Evolutionary conservation across 1,284 basidiomycete species (phyloP), one percentile per base, ranked within the genome.

Genomic region (Ustilago loliicola): DNA sequence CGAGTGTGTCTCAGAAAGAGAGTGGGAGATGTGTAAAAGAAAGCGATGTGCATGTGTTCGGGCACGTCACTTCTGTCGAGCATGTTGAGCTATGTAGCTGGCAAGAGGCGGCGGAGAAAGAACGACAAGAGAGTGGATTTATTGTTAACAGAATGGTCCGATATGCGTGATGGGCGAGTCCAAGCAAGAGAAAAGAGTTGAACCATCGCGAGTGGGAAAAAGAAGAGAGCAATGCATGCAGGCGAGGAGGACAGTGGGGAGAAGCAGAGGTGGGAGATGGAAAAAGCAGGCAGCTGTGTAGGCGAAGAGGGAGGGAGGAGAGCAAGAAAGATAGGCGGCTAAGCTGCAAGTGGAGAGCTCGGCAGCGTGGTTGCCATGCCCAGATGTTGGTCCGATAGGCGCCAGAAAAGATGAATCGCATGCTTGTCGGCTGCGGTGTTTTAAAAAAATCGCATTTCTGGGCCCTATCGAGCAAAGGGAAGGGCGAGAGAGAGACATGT

Each of bases 351-450:
- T 38, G 53, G 25, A 42, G 54, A 57, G 61, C 47, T 57, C 54
- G 54, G 54, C 61, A 51, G 54, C 48, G 25, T 40, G 45, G 32
- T 61, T 42, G 48, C 61, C 17, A 63, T 54, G 38, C 51, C 52
- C 53, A 56, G 61, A 17, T 47, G 45, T 63, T 51, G 54, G 45
- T 56, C 53, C 54, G 54, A 56, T 62, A 61, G 60, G 60, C 60
- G 60, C 60, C 17, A 40, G 25, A 32, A 36, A 38, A 30, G 23
- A 40, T 30, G 19, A 19, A 47, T 17, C 13, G 15, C 34, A 47
- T 23, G 23, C 34, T 34, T 42, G 45, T 67, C 65, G 65, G 47
- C 15, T 56, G 65, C 54, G 59, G 59, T 57, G 59, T 57, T 67
- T 42, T 3, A 67, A 66, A 55, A 47, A 1, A 27, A 17, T 50